phyloP scores from a whole-genome alignment of 2,329 filamentous ascomycete genomes.

The Pseudocercospora cruenta region DNA sequence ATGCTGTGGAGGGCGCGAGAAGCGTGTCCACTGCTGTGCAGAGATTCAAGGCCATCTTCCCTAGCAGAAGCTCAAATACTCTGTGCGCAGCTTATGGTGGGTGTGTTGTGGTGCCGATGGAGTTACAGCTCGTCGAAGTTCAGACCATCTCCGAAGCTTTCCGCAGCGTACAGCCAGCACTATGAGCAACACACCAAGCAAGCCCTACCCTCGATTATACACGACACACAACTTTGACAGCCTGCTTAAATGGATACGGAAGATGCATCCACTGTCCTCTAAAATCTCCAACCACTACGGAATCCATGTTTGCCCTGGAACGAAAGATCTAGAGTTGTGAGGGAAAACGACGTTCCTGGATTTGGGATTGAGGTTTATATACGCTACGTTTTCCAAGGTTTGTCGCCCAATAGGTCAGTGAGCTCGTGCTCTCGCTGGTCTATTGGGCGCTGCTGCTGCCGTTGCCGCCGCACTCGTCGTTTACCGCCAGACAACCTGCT shows the following conservation, averaged over 20 bases:
- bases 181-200: neutral
- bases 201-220: neutral
- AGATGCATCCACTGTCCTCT: neutral
- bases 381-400: neutral
- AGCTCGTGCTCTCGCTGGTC: neutral
- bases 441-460: neutral
- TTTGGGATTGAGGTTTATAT: neutral
- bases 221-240: neutral
- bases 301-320: neutral
- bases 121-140: neutral
- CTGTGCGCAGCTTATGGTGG: neutral
- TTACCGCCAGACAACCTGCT: neutral
- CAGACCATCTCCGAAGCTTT: neutral
- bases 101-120: neutral
- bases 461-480: neutral
- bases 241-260: neutral
- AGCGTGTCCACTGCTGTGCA: neutral
- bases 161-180: neutral
- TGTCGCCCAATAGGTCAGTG: neutral
- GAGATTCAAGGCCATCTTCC: too few species aligned
- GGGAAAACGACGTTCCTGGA: neutral
- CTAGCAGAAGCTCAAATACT: neutral
- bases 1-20: neutral
- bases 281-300: neutral
- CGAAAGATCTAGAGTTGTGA: neutral